Evolutionary conservation across 495 filamentous ascomycete genomes (phyloP).

Genomic region (Astrothelium macrocarpum): DNA sequence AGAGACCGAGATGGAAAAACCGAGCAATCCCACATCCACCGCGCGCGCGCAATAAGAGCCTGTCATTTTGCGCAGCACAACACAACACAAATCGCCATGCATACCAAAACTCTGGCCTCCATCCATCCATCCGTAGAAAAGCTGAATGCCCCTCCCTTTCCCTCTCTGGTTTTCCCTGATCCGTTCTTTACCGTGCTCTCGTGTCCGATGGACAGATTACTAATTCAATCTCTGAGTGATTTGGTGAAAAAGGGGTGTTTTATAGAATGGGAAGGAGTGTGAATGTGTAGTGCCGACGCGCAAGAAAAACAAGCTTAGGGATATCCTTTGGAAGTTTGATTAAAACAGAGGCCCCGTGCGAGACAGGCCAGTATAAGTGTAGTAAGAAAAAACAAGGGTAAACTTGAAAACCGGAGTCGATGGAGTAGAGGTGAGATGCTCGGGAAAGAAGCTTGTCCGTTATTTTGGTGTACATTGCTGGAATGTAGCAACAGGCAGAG

Average conservation of each 20-base stretch:
- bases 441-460: not conserved
- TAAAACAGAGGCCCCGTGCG: not conserved
- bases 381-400: not conserved
- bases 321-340: not conserved
- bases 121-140: too few species aligned
- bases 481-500: not conserved
- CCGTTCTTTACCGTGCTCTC: not conserved
- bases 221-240: not conserved
- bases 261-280: not conserved
- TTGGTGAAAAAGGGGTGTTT: not conserved
- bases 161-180: not conserved
- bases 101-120: not conserved
- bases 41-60: not conserved
- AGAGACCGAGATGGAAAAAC: not conserved
- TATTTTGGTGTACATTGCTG: not conserved
- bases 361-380: not conserved
- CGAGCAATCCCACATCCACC: not conserved
- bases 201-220: not conserved
- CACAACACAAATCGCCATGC: not conserved
- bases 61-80: not conserved
- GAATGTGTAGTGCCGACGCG: not conserved
- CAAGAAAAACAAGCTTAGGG: constrained; percentile 6
- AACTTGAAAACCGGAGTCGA: not conserved
- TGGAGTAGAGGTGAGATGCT: not conserved
- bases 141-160: not conserved